Percentiles rank a stretch among this genome's conserved stretches.
phyloP scores from a whole-genome alignment of 2,329 filamentous ascomycete species.

The Geosmithia putterillii region DNA sequence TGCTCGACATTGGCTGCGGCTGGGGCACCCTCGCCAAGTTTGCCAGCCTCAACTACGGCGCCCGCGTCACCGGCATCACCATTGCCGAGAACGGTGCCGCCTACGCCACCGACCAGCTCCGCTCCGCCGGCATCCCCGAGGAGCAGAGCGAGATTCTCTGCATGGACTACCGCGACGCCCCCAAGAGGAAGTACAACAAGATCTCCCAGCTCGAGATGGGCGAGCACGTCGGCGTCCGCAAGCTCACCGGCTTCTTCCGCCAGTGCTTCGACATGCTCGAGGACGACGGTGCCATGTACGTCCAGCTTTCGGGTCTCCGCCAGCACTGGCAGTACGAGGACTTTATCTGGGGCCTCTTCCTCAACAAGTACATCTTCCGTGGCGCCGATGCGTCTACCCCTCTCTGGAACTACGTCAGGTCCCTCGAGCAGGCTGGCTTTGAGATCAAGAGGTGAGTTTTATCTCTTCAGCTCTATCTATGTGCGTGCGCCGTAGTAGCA shows the following conservation, averaged over 20 bases:
- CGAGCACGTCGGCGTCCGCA: conserved; percentile 91
- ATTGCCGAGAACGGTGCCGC: conserved; percentile 92
- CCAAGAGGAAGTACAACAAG: conserved; percentile 65
- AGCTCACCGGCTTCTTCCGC: conserved; percentile 67
- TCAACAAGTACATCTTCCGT: conserved; percentile 99
- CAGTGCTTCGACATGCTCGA: conserved; percentile 94
- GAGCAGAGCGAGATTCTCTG: conserved; percentile 86
- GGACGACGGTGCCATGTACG: conserved; percentile 90
- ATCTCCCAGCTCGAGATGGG: conserved; percentile 98
- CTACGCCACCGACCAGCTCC: conserved; percentile 87
- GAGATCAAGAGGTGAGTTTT: conserved; percentile 58
- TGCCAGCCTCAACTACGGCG: conserved; percentile 84
- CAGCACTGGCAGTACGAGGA: conserved; percentile 98
- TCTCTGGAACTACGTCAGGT: conserved; percentile 75
- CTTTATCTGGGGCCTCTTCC: conserved; percentile 94
- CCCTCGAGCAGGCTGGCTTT: conserved; percentile 56
- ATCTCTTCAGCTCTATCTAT: background rate
- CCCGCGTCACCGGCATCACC: conserved; percentile 77
- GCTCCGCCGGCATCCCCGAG: conserved; percentile 69
- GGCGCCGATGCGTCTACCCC: conserved; percentile 93
- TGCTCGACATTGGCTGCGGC: conserved; percentile 94
- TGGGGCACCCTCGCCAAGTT: conserved; percentile 93
- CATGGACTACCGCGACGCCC: conserved; percentile 95
- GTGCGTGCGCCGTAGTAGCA: background rate
- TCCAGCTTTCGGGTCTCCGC: conserved; percentile 88